Conservation (phyloP, 2,329 filamentous ascomycete genomes). For the Hypoxylon sp. region DNA sequence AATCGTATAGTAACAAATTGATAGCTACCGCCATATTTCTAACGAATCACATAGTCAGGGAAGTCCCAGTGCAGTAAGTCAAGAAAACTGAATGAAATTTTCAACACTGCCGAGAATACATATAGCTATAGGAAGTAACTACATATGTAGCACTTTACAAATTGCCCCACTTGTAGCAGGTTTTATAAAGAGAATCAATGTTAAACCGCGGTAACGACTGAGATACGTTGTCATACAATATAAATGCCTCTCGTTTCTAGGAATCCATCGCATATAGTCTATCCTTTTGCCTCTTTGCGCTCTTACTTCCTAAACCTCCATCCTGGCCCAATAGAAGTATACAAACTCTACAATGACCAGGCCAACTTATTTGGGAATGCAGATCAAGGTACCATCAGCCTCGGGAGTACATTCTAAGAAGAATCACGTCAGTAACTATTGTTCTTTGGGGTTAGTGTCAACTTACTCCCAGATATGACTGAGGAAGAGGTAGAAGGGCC, state of each 20-base stretch:
- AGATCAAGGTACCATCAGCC: not conserved
- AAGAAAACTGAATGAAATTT: too few species aligned
- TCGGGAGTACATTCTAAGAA: constrained; percentile 7
- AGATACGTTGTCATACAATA: not conserved
- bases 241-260: not conserved
- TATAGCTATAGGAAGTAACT: not conserved
- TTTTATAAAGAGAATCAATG: not conserved
- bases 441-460: not conserved
- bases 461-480: constrained; percentile 19
- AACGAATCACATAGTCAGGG: too few species aligned
- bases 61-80: too few species aligned
- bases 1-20: too few species aligned
- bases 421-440: not conserved
- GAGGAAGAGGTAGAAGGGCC: constrained; percentile 11
- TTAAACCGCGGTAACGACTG: constrained; percentile 12
- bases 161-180: not conserved
- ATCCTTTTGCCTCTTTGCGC: not conserved
- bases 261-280: not conserved
- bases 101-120: too few species aligned
- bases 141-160: not conserved
- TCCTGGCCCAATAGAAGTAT: too few species aligned
- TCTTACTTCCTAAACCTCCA: not conserved
- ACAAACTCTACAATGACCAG: not conserved
- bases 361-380: constrained; percentile 7
- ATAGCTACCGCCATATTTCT: too few species aligned